Conservation (phyloP, 306 rosid genomes). For the Elaeagnus macrophylla region DNA sequence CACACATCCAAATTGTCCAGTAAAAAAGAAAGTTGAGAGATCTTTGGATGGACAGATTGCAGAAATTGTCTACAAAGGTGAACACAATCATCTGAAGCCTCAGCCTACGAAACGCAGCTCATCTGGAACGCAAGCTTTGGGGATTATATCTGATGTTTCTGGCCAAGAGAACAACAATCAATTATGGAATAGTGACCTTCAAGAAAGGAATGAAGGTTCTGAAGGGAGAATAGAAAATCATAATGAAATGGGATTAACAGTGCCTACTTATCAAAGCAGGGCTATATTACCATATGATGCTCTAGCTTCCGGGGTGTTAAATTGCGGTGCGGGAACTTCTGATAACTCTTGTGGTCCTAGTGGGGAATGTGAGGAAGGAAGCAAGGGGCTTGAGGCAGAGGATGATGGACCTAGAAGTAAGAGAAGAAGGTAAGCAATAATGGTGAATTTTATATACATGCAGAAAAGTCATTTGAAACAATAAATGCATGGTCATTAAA, state of each 20-base stretch:
- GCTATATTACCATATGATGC: slow-evolving; percentile 28
- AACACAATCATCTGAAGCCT: slow-evolving; percentile 84
- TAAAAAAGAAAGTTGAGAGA: slow-evolving; percentile 93
- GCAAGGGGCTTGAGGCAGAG: slow-evolving; percentile 43
- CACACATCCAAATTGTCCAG: slow-evolving; percentile 84
- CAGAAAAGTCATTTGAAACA: not conserved
- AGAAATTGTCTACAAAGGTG: slow-evolving; percentile 92
- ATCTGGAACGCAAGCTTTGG: slow-evolving; percentile 46
- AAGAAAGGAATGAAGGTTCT: slow-evolving; percentile 42
- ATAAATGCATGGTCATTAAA: too few relatives aligned
- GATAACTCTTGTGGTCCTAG: slow-evolving; percentile 58
- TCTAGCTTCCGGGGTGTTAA: slow-evolving; percentile 18
- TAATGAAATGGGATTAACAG: slow-evolving; percentile 27
- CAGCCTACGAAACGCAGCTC: slow-evolving; percentile 60
- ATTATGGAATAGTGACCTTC: slow-evolving; percentile 27
- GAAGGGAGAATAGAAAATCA: slow-evolving; percentile 46
- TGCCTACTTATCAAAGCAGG: slow-evolving; percentile 34
- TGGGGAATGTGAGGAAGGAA: slow-evolving; percentile 63
- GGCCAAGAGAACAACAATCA: slow-evolving; percentile 34
- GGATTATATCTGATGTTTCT: slow-evolving; percentile 37
- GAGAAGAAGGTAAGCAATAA: slow-evolving; percentile 51
- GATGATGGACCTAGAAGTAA: slow-evolving; percentile 53
- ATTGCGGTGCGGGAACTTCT: slow-evolving; percentile 31
- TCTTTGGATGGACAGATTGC: slow-evolving; percentile 84
- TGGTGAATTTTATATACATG: not conserved